A percentile compares a stretch with the other conserved stretches of the same genome.
Conservation (phyloP, 164 flowering plant genomes). For the Macadamia integrifolia region DNA sequence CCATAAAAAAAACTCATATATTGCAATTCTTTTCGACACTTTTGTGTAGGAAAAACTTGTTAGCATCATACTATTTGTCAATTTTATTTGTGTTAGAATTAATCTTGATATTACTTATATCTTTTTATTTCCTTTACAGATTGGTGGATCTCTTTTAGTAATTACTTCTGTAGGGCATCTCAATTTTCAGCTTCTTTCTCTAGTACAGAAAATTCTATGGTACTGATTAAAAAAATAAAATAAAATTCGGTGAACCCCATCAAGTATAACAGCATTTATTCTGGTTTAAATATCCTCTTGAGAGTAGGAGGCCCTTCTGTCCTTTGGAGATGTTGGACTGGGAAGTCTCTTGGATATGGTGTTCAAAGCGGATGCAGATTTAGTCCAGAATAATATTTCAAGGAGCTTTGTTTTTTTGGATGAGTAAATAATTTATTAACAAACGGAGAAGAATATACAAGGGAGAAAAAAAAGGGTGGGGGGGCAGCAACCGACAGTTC, state of each 20-base stretch:
- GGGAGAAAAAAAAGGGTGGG: no score
- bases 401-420: constrained; percentile 31
- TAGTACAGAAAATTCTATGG: background rate
- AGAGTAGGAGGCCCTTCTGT: constrained; percentile 73
- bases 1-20: no score
- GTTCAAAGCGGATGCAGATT: constrained; percentile 84
- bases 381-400: constrained; percentile 92
- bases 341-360: constrained; percentile 84
- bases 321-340: constrained; percentile 88
- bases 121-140: no score
- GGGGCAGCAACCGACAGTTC: no score
- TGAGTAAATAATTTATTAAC: no score
- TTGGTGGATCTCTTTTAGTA: no score
- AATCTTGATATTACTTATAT: no score
- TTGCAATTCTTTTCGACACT: no score
- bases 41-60: background rate
- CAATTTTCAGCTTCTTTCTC: background rate
- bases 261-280: constrained; percentile 53
- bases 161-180: background rate
- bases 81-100: background rate
- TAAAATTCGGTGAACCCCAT: constrained; percentile 66
- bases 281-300: constrained; percentile 56
- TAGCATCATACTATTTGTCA: background rate
- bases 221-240: background rate
- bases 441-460: no score